Evolutionary conservation across 2,329 filamentous ascomycete species (phyloP).

Genomic region (Penicillium nordicum): DNA sequence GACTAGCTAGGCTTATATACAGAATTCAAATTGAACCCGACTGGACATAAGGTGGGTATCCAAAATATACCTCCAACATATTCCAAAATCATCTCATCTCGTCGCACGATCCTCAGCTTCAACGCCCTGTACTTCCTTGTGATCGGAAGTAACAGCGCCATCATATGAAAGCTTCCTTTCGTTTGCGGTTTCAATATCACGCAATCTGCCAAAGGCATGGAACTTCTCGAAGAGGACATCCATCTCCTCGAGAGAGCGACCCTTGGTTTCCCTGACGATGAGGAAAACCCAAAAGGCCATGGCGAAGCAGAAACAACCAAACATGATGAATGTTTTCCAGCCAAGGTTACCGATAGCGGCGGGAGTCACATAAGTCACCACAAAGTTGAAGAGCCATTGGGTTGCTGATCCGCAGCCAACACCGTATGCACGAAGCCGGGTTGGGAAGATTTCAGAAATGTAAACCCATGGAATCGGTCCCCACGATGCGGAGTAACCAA

Average conservation of each 20-base stretch:
- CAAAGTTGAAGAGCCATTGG: not conserved
- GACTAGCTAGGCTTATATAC: not conserved
- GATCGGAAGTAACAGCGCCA: not conserved
- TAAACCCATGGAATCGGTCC: constrained; percentile 20
- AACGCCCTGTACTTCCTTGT: not conserved
- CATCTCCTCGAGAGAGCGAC: not conserved
- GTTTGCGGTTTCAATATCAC: not conserved
- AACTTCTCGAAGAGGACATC: not conserved
- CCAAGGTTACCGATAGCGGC: not conserved
- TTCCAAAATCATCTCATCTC: not conserved
- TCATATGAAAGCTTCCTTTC: not conserved
- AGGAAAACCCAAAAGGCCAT: not conserved
- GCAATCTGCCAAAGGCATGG: not conserved
- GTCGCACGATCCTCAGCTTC: not conserved
- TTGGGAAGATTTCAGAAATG: not conserved
- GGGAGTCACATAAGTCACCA: not conserved
- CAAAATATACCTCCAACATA: not conserved
- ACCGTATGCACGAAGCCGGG: not conserved
- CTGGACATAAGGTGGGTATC: not conserved
- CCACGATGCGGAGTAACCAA: constrained; percentile 27
- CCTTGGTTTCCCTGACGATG: not conserved
- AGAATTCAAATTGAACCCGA: not conserved
- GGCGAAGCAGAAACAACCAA: not conserved
- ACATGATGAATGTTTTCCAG: not conserved
- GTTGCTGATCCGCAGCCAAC: not conserved